These are phyloP conservation scores for Phytomonas francai DNA, from an alignment of 208 protist species.

Conservation along the genomic window DNA sequence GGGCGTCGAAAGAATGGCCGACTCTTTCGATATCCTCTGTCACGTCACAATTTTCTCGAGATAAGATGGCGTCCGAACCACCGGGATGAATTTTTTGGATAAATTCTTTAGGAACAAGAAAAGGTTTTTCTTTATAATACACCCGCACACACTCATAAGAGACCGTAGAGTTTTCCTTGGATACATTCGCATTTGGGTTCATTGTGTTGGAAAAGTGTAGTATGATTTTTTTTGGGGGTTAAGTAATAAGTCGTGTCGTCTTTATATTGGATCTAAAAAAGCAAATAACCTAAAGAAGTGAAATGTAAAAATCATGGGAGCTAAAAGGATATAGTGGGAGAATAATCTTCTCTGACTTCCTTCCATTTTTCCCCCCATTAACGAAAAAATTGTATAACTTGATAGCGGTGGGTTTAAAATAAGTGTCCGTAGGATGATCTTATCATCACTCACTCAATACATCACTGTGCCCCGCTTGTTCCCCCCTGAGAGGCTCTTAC, in stretches of 20 bases:
- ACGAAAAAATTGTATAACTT: background rate
- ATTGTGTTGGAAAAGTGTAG: background rate
- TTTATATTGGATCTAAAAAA: background rate
- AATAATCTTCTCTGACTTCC: background rate
- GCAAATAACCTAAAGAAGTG: background rate
- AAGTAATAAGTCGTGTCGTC: background rate
- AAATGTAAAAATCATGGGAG: background rate
- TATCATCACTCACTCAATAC: background rate
- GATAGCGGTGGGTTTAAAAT: background rate
- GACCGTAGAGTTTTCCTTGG: background rate
- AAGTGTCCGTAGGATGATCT: background rate
- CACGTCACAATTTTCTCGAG: background rate
- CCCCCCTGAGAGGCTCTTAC: background rate
- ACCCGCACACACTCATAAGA: background rate
- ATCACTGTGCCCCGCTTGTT: background rate
- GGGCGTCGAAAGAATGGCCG: background rate
- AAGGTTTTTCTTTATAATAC: conserved; percentile 6
- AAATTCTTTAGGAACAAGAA: conserved; percentile 10
- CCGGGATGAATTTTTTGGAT: conserved; percentile 12
- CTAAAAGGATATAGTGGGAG: background rate
- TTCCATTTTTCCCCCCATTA: background rate
- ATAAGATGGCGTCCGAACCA: background rate
- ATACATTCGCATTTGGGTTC: background rate
- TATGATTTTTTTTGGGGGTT: background rate
- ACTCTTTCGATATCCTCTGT: background rate